phyloP scores from a whole-genome alignment of 2,329 filamentous ascomycete genomes.

The Paramyrothecium roridum region DNA sequence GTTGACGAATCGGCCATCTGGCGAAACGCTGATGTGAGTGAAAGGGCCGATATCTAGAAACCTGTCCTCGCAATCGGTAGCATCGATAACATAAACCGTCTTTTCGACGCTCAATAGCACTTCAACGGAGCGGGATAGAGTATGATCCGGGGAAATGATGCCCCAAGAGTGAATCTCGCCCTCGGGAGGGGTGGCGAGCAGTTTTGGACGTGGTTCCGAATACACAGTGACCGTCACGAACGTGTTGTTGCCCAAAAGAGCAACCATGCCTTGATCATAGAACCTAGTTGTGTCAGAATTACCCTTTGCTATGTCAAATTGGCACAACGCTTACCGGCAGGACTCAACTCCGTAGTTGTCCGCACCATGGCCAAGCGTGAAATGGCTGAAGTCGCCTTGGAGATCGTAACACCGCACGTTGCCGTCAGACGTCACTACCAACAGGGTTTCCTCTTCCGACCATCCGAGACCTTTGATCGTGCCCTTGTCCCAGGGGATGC shows the following conservation, averaged over 20 bases:
- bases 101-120: slow-evolving; percentile 80
- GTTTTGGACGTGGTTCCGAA: slow-evolving; percentile 81
- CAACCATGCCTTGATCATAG: slow-evolving; percentile 90
- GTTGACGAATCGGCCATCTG: slow-evolving; percentile 83
- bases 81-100: slow-evolving; percentile 84
- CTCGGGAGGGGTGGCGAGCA: slow-evolving; percentile 72
- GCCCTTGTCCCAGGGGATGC: slow-evolving; percentile 89
- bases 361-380: slow-evolving; percentile 83
- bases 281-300: slow-evolving; percentile 47
- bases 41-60: slow-evolving; percentile 91
- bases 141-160: slow-evolving; percentile 82
- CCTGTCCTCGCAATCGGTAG: slow-evolving; percentile 85
- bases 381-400: slow-evolving; percentile 93
- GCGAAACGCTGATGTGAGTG: slow-evolving; percentile 83
- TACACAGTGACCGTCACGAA: slow-evolving; percentile 87
- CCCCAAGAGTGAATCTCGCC: slow-evolving; percentile 85
- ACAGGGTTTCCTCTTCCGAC: slow-evolving; percentile 91
- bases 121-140: slow-evolving; percentile 89
- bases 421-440: slow-evolving; percentile 86
- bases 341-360: slow-evolving; percentile 83
- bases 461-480: slow-evolving; percentile 86
- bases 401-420: slow-evolving; percentile 88
- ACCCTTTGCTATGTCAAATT: not conserved
- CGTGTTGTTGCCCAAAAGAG: slow-evolving; percentile 82
- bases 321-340: slow-evolving; percentile 54